Evolutionary conservation across 2,329 filamentous ascomycete genomes (phyloP).

Genomic region (Ophiostoma sp.): DNA sequence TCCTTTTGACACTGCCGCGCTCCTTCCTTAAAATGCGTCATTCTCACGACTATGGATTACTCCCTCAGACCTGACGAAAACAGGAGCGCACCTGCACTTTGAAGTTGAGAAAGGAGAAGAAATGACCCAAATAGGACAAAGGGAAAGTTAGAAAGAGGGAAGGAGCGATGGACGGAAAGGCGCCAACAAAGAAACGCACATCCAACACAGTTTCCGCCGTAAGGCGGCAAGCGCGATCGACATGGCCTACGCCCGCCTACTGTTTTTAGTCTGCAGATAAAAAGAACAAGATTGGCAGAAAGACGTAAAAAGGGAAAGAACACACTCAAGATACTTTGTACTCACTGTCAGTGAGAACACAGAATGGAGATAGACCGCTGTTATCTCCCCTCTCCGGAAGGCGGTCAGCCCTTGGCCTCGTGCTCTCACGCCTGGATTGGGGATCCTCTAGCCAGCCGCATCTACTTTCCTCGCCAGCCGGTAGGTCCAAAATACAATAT

Average conservation of each 20-base stretch:
- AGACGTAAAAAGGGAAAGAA: background rate
- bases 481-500: too few relatives aligned
- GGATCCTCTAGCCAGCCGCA: too few relatives aligned
- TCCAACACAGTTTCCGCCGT: background rate
- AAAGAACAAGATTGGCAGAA: slow-evolving; percentile 6
- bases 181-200: slow-evolving; percentile 5
- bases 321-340: background rate
- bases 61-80: background rate
- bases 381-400: slow-evolving; percentile 21
- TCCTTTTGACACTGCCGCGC: background rate
- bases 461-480: too few relatives aligned
- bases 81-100: background rate
- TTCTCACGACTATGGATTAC: background rate
- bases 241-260: background rate
- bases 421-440: slow-evolving; percentile 17
- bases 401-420: slow-evolving; percentile 18
- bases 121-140: background rate
- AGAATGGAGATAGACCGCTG: slow-evolving; percentile 5
- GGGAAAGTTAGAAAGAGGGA: slow-evolving; percentile 9
- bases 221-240: slow-evolving; percentile 15
- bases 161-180: background rate
- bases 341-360: background rate
- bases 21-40: background rate
- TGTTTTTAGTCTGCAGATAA: background rate
- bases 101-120: background rate